These are phyloP conservation scores for Musa itinerans DNA, from an alignment of 176 grass and related monocot species.

Conservation along the genomic window DNA sequence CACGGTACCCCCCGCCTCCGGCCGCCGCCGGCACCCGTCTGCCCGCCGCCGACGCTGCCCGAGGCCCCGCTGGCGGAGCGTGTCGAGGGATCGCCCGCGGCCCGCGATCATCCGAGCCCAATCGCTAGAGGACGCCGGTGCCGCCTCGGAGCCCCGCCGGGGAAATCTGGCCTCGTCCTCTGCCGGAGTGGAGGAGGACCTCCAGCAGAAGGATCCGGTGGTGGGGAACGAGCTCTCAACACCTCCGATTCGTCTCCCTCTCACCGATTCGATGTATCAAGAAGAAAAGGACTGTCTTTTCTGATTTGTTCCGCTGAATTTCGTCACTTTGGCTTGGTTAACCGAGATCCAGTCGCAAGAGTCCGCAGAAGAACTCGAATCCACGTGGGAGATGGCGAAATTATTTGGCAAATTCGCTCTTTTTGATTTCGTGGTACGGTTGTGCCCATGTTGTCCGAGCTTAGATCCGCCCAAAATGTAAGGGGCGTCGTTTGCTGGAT, in stretches of 20 bases:
- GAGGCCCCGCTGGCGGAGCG: neutral
- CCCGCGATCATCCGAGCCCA: neutral
- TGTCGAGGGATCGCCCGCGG: neutral
- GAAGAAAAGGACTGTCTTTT: neutral
- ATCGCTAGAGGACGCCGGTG: slow-evolving; percentile 11
- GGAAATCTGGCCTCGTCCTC: neutral
- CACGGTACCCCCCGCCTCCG: slow-evolving; percentile 5
- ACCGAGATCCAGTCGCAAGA: neutral
- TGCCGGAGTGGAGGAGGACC: neutral
- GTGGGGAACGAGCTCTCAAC: neutral
- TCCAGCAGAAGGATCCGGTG: neutral
- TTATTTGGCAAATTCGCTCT: neutral
- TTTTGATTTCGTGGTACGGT: neutral
- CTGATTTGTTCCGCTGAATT: neutral
- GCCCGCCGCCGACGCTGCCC: neutral
- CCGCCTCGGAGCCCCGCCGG: neutral
- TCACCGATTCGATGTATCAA: neutral
- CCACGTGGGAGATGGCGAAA: neutral
- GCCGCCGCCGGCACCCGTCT: slow-evolving; percentile 10
- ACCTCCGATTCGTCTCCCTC: neutral
- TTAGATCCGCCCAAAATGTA: neutral
- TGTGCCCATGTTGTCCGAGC: neutral
- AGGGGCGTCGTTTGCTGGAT: neutral
- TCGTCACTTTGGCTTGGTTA: neutral
- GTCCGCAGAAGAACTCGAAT: neutral